Evolutionary conservation across 108 stramenopile genomes (phyloP).

Genomic region (Nitzschia inconspicua): DNA sequence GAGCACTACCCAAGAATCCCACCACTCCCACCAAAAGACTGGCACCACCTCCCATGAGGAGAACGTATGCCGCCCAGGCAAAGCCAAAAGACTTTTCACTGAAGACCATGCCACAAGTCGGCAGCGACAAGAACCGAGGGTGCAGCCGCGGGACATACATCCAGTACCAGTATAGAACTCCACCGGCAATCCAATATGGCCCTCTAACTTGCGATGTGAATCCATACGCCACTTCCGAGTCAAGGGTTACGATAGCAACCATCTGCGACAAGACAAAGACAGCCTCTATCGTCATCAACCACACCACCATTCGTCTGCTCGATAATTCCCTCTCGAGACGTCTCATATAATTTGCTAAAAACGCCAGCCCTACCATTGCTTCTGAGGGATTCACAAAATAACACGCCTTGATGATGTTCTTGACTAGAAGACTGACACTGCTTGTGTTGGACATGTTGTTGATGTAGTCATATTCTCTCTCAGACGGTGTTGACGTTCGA

Average conservation of each 20-base stretch:
- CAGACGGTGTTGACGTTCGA: too few species aligned
- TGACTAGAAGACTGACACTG: background rate
- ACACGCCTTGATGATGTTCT: too few species aligned
- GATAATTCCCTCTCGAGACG: slow-evolving; percentile 78
- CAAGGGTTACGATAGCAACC: slow-evolving; percentile 9
- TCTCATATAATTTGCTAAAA: slow-evolving; percentile 41
- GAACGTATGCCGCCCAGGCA: slow-evolving; percentile 36
- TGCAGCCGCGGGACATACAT: slow-evolving; percentile 60
- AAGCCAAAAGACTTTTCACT: slow-evolving; percentile 67
- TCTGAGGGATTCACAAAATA: slow-evolving; percentile 27
- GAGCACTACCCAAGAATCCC: background rate
- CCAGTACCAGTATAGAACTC: slow-evolving; percentile 50
- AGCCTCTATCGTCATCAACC: slow-evolving; percentile 35
- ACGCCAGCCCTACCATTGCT: slow-evolving; percentile 46
- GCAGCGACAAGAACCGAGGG: slow-evolving; percentile 57
- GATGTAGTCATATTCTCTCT: too few species aligned
- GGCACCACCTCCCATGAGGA: slow-evolving; percentile 3
- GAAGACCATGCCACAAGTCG: slow-evolving; percentile 53
- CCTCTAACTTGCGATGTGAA: slow-evolving; percentile 31
- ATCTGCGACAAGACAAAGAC: slow-evolving; percentile 23
- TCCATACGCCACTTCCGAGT: slow-evolving; percentile 30
- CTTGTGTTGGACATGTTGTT: too few species aligned
- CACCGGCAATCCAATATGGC: slow-evolving; percentile 44
- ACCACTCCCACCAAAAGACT: slow-evolving; percentile 1
- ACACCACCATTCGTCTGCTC: slow-evolving; percentile 47